Conservation (phyloP, 2,329 filamentous ascomycete species). For the Sarocladium kiliense region DNA sequence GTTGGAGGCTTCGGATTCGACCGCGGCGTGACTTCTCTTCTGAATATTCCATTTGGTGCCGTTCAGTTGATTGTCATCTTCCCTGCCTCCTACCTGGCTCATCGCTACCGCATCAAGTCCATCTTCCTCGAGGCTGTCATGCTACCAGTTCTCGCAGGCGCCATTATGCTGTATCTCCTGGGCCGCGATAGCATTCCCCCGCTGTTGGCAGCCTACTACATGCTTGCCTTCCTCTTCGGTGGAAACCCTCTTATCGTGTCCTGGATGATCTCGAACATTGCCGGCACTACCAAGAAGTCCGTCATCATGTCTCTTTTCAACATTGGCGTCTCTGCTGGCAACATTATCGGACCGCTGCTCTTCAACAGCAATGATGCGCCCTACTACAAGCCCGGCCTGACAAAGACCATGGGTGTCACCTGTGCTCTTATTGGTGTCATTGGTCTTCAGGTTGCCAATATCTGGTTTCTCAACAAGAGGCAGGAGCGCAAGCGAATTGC, state of each 20-base stretch:
- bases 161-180: conserved; percentile 51
- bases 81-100: conserved; percentile 51
- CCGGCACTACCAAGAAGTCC: conserved; percentile 62
- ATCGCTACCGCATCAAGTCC: conserved; percentile 52
- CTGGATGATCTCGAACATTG: conserved; percentile 67
- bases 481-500: conserved; percentile 49
- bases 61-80: conserved; percentile 57
- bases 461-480: conserved; percentile 51
- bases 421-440: conserved; percentile 47
- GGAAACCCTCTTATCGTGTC: conserved; percentile 61
- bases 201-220: conserved; percentile 57
- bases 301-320: conserved; percentile 60
- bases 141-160: conserved; percentile 55
- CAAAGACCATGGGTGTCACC: conserved; percentile 49
- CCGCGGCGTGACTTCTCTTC: conserved; percentile 50
- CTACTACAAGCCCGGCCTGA: conserved; percentile 51
- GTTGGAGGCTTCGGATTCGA: conserved; percentile 55
- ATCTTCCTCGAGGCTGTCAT: conserved; percentile 47
- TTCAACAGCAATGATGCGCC: conserved; percentile 56
- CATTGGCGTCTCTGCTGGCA: conserved; percentile 55
- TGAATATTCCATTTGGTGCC: conserved; percentile 64
- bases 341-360: conserved; percentile 62
- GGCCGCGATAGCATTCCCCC: conserved; percentile 31
- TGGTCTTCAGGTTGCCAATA: conserved; percentile 46
- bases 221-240: conserved; percentile 61